phyloP scores from a whole-genome alignment of 306 rosid genomes.

The Prunus salicina region DNA sequence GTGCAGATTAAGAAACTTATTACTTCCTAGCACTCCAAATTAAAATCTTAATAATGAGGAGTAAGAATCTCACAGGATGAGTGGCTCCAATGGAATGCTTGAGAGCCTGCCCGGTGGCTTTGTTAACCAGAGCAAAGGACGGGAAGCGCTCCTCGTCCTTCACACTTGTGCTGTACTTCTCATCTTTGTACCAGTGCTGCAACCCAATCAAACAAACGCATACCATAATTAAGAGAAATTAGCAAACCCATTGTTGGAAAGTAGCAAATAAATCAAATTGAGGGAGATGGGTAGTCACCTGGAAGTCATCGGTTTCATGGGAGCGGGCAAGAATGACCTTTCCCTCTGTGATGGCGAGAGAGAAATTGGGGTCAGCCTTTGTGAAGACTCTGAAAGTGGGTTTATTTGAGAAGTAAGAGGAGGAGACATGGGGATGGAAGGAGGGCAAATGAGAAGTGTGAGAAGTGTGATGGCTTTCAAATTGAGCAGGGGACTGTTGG shows the following conservation, averaged over 20 bases:
- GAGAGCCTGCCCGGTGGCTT: conserved; percentile 70
- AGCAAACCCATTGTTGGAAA: neutral
- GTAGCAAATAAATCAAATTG: neutral
- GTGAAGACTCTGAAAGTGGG: conserved; percentile 44
- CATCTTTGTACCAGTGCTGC: conserved; percentile 91
- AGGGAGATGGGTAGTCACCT: conserved; percentile 29
- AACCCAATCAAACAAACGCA: conserved; percentile 11
- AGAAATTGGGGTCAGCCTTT: conserved; percentile 53
- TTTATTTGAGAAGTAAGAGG: conserved; percentile 21
- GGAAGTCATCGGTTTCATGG: conserved; percentile 46
- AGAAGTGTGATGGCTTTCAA: neutral
- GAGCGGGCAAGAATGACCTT: conserved; percentile 54
- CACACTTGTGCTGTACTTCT: conserved; percentile 74
- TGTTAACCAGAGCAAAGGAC: conserved; percentile 71
- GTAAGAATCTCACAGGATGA: conserved; percentile 54
- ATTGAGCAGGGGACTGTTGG: conserved; percentile 21
- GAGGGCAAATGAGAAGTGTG: neutral
- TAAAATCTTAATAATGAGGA: neutral
- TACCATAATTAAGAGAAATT: neutral
- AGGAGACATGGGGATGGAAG: neutral
- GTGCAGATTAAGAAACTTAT: neutral
- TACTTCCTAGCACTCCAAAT: neutral
- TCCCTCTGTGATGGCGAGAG: conserved; percentile 52
- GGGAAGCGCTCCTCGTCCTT: conserved; percentile 79
- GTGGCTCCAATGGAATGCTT: conserved; percentile 68